Conservation (phyloP, 2,329 filamentous ascomycete genomes). For the Pseudocercospora pini-densiflorae region DNA sequence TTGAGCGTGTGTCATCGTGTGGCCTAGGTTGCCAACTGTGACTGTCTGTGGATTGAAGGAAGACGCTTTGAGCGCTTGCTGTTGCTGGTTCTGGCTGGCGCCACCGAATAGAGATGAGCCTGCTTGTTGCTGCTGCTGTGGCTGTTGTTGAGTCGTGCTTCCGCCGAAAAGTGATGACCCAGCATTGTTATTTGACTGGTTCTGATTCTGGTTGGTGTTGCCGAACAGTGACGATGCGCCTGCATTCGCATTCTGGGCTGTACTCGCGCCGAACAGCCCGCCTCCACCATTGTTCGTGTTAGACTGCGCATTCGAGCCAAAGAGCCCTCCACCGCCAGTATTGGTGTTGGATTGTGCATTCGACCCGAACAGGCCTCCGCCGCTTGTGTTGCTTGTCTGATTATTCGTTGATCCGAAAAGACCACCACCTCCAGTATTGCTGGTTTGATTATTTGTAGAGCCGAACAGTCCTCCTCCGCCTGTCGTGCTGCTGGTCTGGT, state of each 20-base stretch:
- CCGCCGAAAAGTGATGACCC: constrained; percentile 15
- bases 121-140: constrained; percentile 35
- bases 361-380: constrained; percentile 20
- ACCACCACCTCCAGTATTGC: constrained; percentile 20
- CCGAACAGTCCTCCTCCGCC: constrained; percentile 23
- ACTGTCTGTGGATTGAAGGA: constrained; percentile 29
- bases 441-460: constrained; percentile 16
- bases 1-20: constrained; percentile 33
- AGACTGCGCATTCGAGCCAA: constrained; percentile 36
- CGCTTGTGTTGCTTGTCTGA: constrained; percentile 11
- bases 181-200: constrained; percentile 9
- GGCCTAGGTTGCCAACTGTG: constrained; percentile 26
- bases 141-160: constrained; percentile 14
- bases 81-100: constrained; percentile 30
- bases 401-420: constrained; percentile 20
- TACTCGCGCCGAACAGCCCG: constrained; percentile 29
- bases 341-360: constrained; percentile 29
- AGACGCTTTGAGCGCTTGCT: constrained; percentile 30
- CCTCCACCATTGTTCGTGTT: constrained; percentile 22
- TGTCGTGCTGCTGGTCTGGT: constrained; percentile 10
- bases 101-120: constrained; percentile 3
- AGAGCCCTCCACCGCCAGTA: constrained; percentile 41
- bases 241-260: constrained; percentile 18
- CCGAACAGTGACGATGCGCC: constrained; percentile 16
- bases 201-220: constrained; percentile 14